Percentiles rank a stretch among this genome's conserved stretches.
phyloP scores from a whole-genome alignment of 163 green algal genomes.

The Prototheca wickerhamii region DNA sequence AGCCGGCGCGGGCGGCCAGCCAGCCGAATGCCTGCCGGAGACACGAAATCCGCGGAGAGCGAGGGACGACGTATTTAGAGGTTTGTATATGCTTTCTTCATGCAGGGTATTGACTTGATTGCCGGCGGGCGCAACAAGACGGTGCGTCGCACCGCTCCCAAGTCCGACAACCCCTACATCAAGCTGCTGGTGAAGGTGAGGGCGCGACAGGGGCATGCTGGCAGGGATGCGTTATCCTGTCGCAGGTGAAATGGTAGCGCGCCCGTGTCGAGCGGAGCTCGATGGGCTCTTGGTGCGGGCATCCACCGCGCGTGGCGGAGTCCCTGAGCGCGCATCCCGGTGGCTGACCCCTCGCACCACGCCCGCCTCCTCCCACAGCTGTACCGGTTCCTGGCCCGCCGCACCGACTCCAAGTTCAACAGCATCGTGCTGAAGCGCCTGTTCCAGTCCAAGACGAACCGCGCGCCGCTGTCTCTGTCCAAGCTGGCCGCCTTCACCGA shows the following conservation, averaged over 20 bases:
- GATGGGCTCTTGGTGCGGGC: not conserved
- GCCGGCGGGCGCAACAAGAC: slow-evolving; percentile 95
- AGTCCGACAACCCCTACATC: slow-evolving; percentile 98
- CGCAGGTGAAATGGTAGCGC: too few relatives aligned
- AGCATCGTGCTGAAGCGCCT: slow-evolving; percentile 92
- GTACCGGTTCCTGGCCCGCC: slow-evolving; percentile 93
- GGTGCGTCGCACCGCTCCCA: slow-evolving; percentile 78
- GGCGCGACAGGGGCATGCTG: too few relatives aligned
- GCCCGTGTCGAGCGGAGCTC: too few relatives aligned
- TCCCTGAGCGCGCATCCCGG: not conserved
- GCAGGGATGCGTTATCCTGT: too few relatives aligned
- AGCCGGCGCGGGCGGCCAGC: not conserved
- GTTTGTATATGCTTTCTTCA: not conserved
- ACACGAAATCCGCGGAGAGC: too few relatives aligned
- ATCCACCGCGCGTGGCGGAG: not conserved
- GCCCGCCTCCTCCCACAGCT: slow-evolving; percentile 58
- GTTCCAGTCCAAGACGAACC: slow-evolving; percentile 94
- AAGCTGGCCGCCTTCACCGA: slow-evolving; percentile 90
- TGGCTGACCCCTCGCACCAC: not conserved
- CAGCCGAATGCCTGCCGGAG: not conserved
- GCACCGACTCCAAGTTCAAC: slow-evolving; percentile 96
- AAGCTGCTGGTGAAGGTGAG: slow-evolving; percentile 97
- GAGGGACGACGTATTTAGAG: not conserved
- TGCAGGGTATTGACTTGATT: slow-evolving; percentile 94
- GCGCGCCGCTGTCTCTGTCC: slow-evolving; percentile 89